A percentile compares a stretch with the other conserved stretches of the same genome.
phyloP scores from a whole-genome alignment of 2,329 filamentous ascomycete genomes.

The Sclerotinia subarctica region DNA sequence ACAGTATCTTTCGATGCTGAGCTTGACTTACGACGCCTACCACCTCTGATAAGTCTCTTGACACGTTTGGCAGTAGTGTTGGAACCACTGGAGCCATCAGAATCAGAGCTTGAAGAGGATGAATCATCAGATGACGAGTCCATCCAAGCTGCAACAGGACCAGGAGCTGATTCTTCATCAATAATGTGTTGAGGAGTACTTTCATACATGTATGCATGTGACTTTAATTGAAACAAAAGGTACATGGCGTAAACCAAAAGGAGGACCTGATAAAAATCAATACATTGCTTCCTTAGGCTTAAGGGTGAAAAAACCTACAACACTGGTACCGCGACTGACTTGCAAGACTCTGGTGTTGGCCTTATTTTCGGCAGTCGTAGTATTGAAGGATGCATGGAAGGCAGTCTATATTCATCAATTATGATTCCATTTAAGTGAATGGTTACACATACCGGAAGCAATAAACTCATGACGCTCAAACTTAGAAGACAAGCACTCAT shows the following conservation, averaged over 20 bases:
- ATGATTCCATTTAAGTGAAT: too few relatives aligned
- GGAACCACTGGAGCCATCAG: constrained; percentile 64
- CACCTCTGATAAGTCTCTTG: constrained; percentile 66
- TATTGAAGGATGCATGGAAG: constrained; percentile 80
- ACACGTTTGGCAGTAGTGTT: constrained; percentile 73
- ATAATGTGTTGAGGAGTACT: constrained; percentile 91
- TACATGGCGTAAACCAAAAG: constrained; percentile 81
- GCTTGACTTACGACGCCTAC: constrained; percentile 69
- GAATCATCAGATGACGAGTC: constrained; percentile 57
- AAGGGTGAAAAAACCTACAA: constrained; percentile 54
- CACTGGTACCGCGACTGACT: constrained; percentile 85
- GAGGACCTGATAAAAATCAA: constrained; percentile 53
- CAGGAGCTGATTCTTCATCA: constrained; percentile 84
- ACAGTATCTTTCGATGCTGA: constrained; percentile 61
- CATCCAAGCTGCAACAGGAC: constrained; percentile 77
- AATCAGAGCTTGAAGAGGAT: constrained; percentile 66
- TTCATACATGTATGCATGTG: constrained; percentile 87
- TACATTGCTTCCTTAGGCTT: background rate
- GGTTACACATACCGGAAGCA: constrained; percentile 64
- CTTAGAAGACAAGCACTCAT: constrained; percentile 94
- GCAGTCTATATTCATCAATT: constrained; percentile 57
- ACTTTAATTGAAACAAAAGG: constrained; percentile 86
- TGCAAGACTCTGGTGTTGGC: constrained; percentile 73
- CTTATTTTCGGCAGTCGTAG: constrained; percentile 43
- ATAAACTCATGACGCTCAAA: constrained; percentile 82